A percentile compares a stretch with the other conserved stretches of the same genome.
These are phyloP conservation scores for Wickerhamomyces chaumierensis DNA, from an alignment of 805 yeast species.

Conservation along the genomic window DNA sequence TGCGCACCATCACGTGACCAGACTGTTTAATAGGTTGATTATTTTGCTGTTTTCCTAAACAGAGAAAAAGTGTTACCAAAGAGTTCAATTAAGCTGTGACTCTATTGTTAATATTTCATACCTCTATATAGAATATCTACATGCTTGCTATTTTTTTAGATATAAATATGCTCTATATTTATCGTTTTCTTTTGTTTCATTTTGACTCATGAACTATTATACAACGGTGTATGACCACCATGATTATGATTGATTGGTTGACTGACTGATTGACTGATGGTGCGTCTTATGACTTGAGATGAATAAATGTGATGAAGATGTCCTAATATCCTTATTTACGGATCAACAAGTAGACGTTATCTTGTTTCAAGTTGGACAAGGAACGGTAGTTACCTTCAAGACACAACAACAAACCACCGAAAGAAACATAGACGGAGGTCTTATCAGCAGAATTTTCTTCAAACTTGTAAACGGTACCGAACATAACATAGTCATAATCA, in stretches of 20 bases:
- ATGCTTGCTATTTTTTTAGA: no score
- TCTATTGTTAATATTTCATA: no score
- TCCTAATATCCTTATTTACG: slow-evolving; percentile 39
- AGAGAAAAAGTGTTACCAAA: no score
- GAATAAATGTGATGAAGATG: no score
- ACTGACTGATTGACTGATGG: neutral
- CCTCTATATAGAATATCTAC: no score
- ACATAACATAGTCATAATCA: slow-evolving; percentile 96
- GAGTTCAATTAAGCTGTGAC: no score
- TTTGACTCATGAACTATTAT: neutral
- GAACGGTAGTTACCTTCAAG: slow-evolving; percentile 92
- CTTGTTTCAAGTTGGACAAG: slow-evolving; percentile 83
- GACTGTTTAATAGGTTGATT: no score
- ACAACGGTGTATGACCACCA: neutral
- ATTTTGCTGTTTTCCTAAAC: no score
- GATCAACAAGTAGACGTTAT: slow-evolving; percentile 80
- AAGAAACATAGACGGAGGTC: slow-evolving; percentile 80
- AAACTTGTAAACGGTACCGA: slow-evolving; percentile 94
- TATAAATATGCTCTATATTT: neutral
- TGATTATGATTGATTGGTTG: neutral
- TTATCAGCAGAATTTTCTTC: slow-evolving; percentile 66
- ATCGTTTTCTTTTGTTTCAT: neutral
- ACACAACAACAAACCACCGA: slow-evolving; percentile 90
- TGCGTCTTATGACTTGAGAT: no score
- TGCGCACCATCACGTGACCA: no score